Conservation (phyloP, 2,329 filamentous ascomycete species). For the Ophiostoma pallidulum region DNA sequence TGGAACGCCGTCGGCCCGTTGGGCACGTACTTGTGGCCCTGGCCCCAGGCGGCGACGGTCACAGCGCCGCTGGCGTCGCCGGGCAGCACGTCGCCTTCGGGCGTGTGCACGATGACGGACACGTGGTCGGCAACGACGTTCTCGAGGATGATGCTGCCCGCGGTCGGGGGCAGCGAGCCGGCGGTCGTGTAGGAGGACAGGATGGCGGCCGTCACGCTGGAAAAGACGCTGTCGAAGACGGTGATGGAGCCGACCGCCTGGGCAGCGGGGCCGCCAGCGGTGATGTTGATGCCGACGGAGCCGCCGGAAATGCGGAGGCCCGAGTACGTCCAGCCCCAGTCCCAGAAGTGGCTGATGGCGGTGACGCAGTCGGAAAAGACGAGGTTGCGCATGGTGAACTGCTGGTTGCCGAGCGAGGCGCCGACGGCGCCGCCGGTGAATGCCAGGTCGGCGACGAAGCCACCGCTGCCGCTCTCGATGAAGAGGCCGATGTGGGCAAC, state of each 20-base stretch:
- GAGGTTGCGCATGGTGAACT: slow-evolving; percentile 60
- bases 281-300: slow-evolving; percentile 51
- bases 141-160: slow-evolving; percentile 49
- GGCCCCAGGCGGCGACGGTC: slow-evolving; percentile 52
- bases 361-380: slow-evolving; percentile 57
- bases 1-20: slow-evolving; percentile 35
- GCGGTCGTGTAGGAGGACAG: slow-evolving; percentile 46
- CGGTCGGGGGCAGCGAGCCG: slow-evolving; percentile 31
- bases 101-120: slow-evolving; percentile 30
- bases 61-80: slow-evolving; percentile 34
- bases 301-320: slow-evolving; percentile 51
- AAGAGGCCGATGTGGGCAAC: slow-evolving; percentile 48
- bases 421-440: slow-evolving; percentile 50
- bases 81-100: slow-evolving; percentile 39
- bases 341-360: slow-evolving; percentile 60
- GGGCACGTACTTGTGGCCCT: slow-evolving; percentile 55
- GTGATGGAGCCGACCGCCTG: slow-evolving; percentile 61
- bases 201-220: slow-evolving; percentile 53
- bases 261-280: slow-evolving; percentile 33
- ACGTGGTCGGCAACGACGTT: slow-evolving; percentile 32
- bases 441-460: slow-evolving; percentile 43
- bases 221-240: slow-evolving; percentile 60
- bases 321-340: slow-evolving; percentile 65
- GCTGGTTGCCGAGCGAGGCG: slow-evolving; percentile 57
- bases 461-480: slow-evolving; percentile 24